Base-by-base conservation (phyloP, 768 basidiomycete genomes). In the Mycena sanguinolenta region DNA sequence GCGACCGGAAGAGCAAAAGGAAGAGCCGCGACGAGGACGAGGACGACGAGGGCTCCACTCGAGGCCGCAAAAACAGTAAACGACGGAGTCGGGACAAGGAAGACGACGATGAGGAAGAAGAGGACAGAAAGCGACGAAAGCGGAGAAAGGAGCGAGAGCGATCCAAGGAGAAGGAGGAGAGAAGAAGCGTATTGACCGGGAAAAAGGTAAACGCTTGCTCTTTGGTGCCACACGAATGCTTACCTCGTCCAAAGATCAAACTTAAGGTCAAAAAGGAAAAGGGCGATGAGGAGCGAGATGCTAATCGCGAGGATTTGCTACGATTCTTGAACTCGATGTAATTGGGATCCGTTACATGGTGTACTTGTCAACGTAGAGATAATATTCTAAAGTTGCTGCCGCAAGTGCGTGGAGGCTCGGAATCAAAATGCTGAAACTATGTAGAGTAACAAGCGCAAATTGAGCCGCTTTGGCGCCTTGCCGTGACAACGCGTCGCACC, bases 241-340 rank as follows among this genome's bases (percentile, higher is more conserved):
- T 16, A 58, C 32, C 19, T 28, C 34, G 25, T 50, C 27, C 23
- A 66, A 34, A 90, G 90, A 90, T 90, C 57, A 90, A 90, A 76
- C 77, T 90, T 49, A 90, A 89, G 76, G 87, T 91, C 16, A 88
- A 87, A 81, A 89, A 88, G 74, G 88, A 88, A 61, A 86, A 85
- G 49, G 84, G 79, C 23, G 90, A 90, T 69, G 77, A 85, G 46
- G 88, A 88, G 74, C 79, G 88, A 71, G 90, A 91, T 68, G 85
- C 83, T 23, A 90, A 90, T 65, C 81, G 89, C 46, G 74, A 84
- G 77, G 84, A 87, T 72, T 75, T 90, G 65, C 73, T 90, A 19
- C 81, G 84, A 64, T 90, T 90, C 73, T 73, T 90, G 69, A 90
- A 90, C 73, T 85, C 88, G 32, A 84, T 88, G 16, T 87, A 65